Conservation (phyloP, 2,329 filamentous ascomycete species). For the Stachybotrys elegans region DNA sequence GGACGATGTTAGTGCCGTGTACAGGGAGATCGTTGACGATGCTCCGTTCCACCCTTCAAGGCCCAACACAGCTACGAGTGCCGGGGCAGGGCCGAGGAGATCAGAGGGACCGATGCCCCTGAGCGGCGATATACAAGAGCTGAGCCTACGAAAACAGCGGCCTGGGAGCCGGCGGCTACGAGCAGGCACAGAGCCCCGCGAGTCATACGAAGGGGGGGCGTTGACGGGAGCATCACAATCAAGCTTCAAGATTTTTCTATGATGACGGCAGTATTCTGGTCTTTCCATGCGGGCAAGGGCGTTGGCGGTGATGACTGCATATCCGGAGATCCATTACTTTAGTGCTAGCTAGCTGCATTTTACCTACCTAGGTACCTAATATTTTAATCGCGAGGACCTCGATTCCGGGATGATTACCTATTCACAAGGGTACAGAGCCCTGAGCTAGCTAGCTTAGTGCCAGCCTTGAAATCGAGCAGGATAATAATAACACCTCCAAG, state of each 20-base stretch:
- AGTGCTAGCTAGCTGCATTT: too few relatives aligned
- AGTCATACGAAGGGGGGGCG: conserved; percentile 13
- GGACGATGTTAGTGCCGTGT: conserved; percentile 19
- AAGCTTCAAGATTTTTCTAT: conserved; percentile 19
- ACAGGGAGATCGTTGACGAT: conserved; percentile 27
- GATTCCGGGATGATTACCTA: too few relatives aligned
- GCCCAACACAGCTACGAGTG: conserved; percentile 17
- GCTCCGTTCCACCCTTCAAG: conserved; percentile 34
- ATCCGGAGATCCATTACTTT: too few relatives aligned
- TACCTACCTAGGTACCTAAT: too few relatives aligned
- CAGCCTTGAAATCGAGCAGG: too few relatives aligned
- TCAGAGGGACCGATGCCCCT: not conserved
- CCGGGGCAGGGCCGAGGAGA: conserved; percentile 1
- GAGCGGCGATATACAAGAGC: conserved; percentile 5
- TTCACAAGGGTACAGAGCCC: too few relatives aligned
- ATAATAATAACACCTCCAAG: too few relatives aligned
- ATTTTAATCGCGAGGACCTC: too few relatives aligned
- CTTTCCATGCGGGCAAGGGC: too few relatives aligned
- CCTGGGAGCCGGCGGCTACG: conserved; percentile 8
- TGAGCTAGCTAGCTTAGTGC: too few relatives aligned
- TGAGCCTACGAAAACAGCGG: conserved; percentile 1
- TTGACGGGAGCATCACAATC: conserved; percentile 15
- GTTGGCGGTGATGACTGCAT: too few relatives aligned
- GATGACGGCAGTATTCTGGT: too few relatives aligned
- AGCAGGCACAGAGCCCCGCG: conserved; percentile 6